These are phyloP conservation scores for Oryza officinalis DNA, from an alignment of 176 grass and related monocot genomes.

Conservation along the genomic window DNA sequence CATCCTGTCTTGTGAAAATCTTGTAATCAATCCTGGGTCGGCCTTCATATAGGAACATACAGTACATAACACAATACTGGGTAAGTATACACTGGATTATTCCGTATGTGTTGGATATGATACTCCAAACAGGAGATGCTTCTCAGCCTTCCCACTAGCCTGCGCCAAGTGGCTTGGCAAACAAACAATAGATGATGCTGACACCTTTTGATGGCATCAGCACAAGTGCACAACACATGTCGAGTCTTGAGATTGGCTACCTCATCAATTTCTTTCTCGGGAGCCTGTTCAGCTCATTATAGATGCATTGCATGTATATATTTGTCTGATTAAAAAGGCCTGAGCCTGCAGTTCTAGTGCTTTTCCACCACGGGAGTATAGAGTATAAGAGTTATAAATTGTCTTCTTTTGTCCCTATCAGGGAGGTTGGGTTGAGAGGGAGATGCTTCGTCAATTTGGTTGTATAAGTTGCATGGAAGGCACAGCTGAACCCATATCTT, in stretches of 20 bases:
- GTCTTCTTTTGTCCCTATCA: constrained; percentile 3
- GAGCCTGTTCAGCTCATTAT: constrained; percentile 27
- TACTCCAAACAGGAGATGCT: constrained; percentile 25
- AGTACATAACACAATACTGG: neutral
- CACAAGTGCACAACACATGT: constrained; percentile 7
- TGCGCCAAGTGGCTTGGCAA: constrained; percentile 31
- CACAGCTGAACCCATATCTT: neutral
- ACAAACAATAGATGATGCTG: constrained; percentile 35
- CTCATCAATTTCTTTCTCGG: constrained; percentile 26
- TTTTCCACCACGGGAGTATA: neutral
- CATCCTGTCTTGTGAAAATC: neutral
- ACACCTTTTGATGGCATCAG: constrained; percentile 3
- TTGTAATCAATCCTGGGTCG: neutral
- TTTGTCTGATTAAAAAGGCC: constrained; percentile 24
- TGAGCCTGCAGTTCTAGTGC: constrained; percentile 13
- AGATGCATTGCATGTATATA: constrained; percentile 9
- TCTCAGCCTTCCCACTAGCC: constrained; percentile 11
- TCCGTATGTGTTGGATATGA: constrained; percentile 1
- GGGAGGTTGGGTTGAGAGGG: neutral
- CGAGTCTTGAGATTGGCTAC: constrained; percentile 26
- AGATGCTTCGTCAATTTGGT: neutral
- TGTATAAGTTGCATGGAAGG: neutral
- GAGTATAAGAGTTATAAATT: neutral
- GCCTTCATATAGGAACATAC: neutral
- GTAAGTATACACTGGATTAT: neutral